phyloP scores from a whole-genome alignment of 257 asterid genomes.

The Capsicum chinense region DNA sequence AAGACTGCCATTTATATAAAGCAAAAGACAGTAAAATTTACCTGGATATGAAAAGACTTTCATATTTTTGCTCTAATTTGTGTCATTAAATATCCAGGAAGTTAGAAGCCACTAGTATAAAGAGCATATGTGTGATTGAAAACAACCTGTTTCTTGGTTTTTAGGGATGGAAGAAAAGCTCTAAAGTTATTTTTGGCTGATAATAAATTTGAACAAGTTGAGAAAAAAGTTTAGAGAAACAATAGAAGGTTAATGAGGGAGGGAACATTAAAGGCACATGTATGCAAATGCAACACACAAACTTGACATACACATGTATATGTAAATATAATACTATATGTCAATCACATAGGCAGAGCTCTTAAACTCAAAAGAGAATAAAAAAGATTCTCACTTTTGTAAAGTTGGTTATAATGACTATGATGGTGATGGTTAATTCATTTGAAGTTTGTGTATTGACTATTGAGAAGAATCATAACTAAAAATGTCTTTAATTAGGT shows the following conservation, averaged over 20 bases:
- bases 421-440: slow-evolving; percentile 1
- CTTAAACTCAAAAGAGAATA: slow-evolving; percentile 7
- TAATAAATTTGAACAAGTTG: slow-evolving; percentile 3
- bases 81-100: slow-evolving; percentile 6
- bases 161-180: slow-evolving; percentile 7
- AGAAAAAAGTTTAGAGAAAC: background rate
- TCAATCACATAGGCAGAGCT: slow-evolving; percentile 9
- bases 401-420: slow-evolving; percentile 10
- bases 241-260: slow-evolving; percentile 7
- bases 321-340: background rate
- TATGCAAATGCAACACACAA: slow-evolving; percentile 30
- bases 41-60: background rate
- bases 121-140: background rate
- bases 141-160: background rate
- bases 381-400: slow-evolving; percentile 16
- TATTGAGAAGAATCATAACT: background rate
- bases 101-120: background rate
- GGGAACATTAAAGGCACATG: slow-evolving; percentile 21
- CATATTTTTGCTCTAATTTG: background rate
- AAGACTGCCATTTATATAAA: background rate
- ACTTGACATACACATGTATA: slow-evolving; percentile 24
- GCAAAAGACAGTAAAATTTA: background rate
- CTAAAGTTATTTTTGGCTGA: background rate
- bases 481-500: background rate
- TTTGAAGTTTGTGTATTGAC: background rate